Percentiles rank a stretch among this genome's conserved stretches.
Conservation (phyloP, 2,329 filamentous ascomycete genomes). For the Stagonosporopsis tanaceti region DNA sequence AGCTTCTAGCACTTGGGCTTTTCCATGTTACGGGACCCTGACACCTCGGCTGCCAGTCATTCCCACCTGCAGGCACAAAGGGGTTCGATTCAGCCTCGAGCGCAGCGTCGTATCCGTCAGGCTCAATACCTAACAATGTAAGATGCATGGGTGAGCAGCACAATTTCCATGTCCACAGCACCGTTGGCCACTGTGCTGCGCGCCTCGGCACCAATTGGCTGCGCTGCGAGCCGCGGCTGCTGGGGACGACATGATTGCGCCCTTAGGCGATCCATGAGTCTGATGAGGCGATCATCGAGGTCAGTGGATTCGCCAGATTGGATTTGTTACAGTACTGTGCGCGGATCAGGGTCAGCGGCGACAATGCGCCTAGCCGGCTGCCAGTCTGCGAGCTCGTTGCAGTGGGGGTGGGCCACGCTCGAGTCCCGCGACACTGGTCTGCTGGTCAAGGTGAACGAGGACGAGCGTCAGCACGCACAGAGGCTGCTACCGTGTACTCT, state of each 20-base stretch:
- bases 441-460: not conserved
- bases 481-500: not conserved
- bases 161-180: not conserved
- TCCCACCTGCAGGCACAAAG: constrained; percentile 18
- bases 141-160: not conserved
- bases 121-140: not conserved
- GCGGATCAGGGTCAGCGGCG: constrained; percentile 11
- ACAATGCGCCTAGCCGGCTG: constrained; percentile 7
- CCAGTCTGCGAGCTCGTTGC: constrained; percentile 3
- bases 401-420: constrained; percentile 2
- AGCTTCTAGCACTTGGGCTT: constrained; percentile 2
- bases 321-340: constrained; percentile 2
- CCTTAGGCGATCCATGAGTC: not conserved
- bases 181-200: not conserved
- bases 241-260: not conserved
- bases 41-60: constrained; percentile 10
- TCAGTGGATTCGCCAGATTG: not conserved
- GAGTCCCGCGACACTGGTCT: not conserved
- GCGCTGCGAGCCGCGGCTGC: not conserved
- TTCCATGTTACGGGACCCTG: constrained; percentile 6
- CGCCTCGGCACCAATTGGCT: constrained; percentile 1
- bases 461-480: constrained; percentile 1
- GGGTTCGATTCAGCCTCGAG: constrained; percentile 2
- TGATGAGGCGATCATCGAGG: not conserved
- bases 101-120: constrained; percentile 13